A percentile compares a stretch with the other conserved stretches of the same genome.
Evolutionary conservation across 371 early-diverging fungal genomes (phyloP).

Genomic region (Lichtheimia ramosa): DNA sequence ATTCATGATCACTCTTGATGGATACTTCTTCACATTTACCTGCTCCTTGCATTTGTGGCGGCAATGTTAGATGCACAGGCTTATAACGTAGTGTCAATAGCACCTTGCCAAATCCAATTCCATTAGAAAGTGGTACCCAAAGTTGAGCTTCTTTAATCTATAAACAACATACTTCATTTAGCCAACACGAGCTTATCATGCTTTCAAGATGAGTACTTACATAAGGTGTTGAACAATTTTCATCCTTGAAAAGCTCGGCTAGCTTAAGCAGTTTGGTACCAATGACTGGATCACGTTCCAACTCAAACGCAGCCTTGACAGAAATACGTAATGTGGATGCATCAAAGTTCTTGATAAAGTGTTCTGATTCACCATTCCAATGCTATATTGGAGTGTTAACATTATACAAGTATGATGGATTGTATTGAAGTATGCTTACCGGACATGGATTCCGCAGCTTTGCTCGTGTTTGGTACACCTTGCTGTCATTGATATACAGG

Average conservation of each 20-base stretch:
- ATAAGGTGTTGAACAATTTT: background rate
- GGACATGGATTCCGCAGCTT: slow-evolving; percentile 39
- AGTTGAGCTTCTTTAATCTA: slow-evolving; percentile 33
- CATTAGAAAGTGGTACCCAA: slow-evolving; percentile 35
- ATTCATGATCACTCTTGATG: too few species aligned
- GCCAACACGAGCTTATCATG: background rate
- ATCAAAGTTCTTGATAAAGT: slow-evolving; percentile 30
- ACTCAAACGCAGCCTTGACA: slow-evolving; percentile 31
- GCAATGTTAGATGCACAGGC: slow-evolving; percentile 36
- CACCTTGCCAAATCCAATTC: slow-evolving; percentile 45
- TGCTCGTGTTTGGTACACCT: slow-evolving; percentile 33
- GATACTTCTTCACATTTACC: slow-evolving; percentile 10
- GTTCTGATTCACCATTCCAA: slow-evolving; percentile 43
- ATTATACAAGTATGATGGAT: background rate
- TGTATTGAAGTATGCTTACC: slow-evolving; percentile 13
- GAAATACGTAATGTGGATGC: slow-evolving; percentile 25
- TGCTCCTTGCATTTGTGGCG: slow-evolving; percentile 28
- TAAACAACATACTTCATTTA: background rate
- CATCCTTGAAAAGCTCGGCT: slow-evolving; percentile 24
- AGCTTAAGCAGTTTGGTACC: slow-evolving; percentile 25
- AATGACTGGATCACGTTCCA: slow-evolving; percentile 41
- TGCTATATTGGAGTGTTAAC: slow-evolving; percentile 16
- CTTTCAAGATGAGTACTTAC: background rate
- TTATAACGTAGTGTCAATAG: slow-evolving; percentile 40
- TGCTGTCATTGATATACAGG: slow-evolving; percentile 40